These are phyloP conservation scores for Aphanomyces cochlioides DNA, from an alignment of 352 stramenopile genomes.

Conservation along the genomic window DNA sequence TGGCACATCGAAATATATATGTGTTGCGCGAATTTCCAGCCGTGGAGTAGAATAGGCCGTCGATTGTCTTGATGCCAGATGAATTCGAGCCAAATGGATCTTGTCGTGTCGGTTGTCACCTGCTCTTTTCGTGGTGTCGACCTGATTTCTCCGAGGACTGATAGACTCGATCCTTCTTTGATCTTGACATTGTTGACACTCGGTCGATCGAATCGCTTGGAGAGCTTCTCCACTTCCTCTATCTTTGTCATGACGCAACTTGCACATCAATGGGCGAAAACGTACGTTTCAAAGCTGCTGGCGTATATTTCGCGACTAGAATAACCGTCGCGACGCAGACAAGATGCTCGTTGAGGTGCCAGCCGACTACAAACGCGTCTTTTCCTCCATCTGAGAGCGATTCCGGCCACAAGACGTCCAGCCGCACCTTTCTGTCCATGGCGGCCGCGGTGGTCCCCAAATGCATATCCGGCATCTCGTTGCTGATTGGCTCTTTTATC, in stretches of 20 bases:
- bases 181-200: neutral
- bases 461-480: neutral
- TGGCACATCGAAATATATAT: slow-evolving; percentile 20
- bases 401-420: slow-evolving; percentile 28
- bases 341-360: slow-evolving; percentile 18
- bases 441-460: neutral
- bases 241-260: neutral
- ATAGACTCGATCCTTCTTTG: neutral
- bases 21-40: neutral
- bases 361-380: slow-evolving; percentile 16
- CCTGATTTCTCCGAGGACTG: neutral
- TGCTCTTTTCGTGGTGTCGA: neutral
- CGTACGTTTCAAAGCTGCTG: slow-evolving; percentile 9
- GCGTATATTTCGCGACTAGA: neutral
- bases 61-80: slow-evolving; percentile 2
- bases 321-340: slow-evolving; percentile 24
- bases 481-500: slow-evolving; percentile 4
- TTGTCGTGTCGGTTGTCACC: neutral
- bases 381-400: neutral
- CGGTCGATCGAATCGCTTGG: neutral
- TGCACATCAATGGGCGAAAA: neutral
- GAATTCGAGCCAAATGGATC: slow-evolving; percentile 20
- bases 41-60: neutral
- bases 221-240: slow-evolving; percentile 14
- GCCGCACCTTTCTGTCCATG: neutral